Percentiles rank a stretch among this genome's conserved stretches.
phyloP scores from a whole-genome alignment of 805 yeast species.

The Wickerhamiella azyma region DNA sequence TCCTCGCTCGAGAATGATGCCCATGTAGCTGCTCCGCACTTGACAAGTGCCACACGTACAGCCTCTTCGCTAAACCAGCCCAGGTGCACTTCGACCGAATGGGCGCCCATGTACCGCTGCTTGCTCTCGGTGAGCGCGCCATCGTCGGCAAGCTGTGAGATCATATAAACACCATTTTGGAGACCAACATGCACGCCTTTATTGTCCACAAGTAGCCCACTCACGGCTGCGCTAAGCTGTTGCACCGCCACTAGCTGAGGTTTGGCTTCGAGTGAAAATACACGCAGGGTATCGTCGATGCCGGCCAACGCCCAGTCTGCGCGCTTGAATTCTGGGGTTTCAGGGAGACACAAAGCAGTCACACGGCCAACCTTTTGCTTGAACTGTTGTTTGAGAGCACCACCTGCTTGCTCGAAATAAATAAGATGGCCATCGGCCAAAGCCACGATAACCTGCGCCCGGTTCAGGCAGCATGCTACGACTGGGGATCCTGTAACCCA shows the following conservation, averaged over 20 bases:
- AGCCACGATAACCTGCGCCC: constrained; percentile 54
- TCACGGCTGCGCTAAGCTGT: constrained; percentile 43
- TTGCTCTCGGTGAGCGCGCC: background rate
- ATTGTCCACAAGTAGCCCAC: constrained; percentile 24
- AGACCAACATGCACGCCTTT: constrained; percentile 60
- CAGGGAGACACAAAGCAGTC: background rate
- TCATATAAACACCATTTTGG: constrained; percentile 65
- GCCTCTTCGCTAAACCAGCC: background rate
- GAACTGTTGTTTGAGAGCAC: constrained; percentile 57
- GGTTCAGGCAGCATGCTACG: constrained; percentile 45
- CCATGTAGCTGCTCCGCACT: background rate
- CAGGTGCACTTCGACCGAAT: background rate
- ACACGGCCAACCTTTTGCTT: constrained; percentile 39
- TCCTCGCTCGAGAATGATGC: background rate
- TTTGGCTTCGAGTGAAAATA: constrained; percentile 48
- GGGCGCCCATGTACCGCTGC: background rate
- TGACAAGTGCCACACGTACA: background rate
- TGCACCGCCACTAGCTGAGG: constrained; percentile 52
- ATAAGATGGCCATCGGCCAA: constrained; percentile 61
- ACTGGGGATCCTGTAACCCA: constrained; percentile 74
- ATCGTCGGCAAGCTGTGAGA: background rate
- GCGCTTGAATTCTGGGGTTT: constrained; percentile 17
- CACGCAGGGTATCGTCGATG: constrained; percentile 55
- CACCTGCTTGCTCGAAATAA: constrained; percentile 68
- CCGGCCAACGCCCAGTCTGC: constrained; percentile 58